Evolutionary conservation across 371 early-diverging fungal species (phyloP).

Genomic region (Lichtheimia ramosa): DNA sequence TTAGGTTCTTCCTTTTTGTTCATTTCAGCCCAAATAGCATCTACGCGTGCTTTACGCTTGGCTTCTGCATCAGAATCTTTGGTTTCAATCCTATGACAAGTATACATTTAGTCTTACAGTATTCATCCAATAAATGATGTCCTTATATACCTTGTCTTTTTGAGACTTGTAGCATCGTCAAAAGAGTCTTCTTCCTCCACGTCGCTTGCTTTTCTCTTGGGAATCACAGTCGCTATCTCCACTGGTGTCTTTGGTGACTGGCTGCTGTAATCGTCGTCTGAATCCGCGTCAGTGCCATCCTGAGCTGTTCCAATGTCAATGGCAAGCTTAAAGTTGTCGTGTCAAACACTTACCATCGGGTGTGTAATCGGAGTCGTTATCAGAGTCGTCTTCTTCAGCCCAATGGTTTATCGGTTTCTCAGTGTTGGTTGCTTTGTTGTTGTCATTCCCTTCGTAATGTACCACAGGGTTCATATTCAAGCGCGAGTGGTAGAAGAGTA

Average conservation of each 20-base stretch:
- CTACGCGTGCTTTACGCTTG: slow-evolving; percentile 19
- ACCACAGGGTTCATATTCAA: slow-evolving; percentile 3
- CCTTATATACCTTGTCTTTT: neutral
- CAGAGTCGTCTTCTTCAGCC: slow-evolving; percentile 14
- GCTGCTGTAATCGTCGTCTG: slow-evolving; percentile 5
- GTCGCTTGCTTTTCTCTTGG: slow-evolving; percentile 2
- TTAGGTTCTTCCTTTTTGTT: slow-evolving; percentile 9
- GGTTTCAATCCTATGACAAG: neutral
- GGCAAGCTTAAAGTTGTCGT: neutral
- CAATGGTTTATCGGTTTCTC: neutral
- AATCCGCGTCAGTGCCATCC: slow-evolving; percentile 9
- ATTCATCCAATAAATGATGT: neutral
- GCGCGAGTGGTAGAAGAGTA: neutral
- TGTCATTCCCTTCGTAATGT: slow-evolving; percentile 1
- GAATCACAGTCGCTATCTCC: neutral
- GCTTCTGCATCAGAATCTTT: slow-evolving; percentile 2
- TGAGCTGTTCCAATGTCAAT: slow-evolving; percentile 8
- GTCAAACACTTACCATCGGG: slow-evolving; percentile 20
- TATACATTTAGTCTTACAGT: neutral
- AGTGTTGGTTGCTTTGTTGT: slow-evolving; percentile 4
- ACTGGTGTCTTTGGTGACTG: slow-evolving; percentile 6
- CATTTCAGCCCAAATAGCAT: slow-evolving; percentile 32
- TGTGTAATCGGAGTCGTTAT: slow-evolving; percentile 22
- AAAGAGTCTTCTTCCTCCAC: too few species aligned
- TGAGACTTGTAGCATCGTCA: neutral